Conservation (phyloP, 371 early-diverging fungal species). For the Choanephora cucurbitarum region DNA sequence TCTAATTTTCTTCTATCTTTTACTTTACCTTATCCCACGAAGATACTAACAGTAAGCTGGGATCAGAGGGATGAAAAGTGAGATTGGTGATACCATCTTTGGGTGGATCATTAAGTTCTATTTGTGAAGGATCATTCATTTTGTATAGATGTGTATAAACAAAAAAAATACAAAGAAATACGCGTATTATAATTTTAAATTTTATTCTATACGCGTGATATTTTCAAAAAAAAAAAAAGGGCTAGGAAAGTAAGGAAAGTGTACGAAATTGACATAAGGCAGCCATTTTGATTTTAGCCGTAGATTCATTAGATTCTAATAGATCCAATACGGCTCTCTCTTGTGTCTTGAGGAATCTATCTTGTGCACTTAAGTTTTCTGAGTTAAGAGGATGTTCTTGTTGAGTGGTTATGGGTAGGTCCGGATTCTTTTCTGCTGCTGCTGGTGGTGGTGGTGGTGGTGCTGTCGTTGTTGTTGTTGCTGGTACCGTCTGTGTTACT, state of each 20-base stretch:
- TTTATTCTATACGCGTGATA: not conserved
- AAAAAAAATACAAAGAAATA: slow-evolving; percentile 4
- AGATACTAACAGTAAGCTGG: slow-evolving; percentile 68
- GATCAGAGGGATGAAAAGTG: slow-evolving; percentile 66
- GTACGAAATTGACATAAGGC: not conserved
- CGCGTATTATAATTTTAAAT: slow-evolving; percentile 1
- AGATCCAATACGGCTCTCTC: not conserved
- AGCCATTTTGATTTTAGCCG: not conserved
- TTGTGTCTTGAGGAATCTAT: not conserved
- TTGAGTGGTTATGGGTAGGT: too few relatives aligned
- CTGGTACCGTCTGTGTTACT: too few relatives aligned
- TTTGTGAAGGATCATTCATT: slow-evolving; percentile 45
- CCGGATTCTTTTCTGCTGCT: too few relatives aligned
- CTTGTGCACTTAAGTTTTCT: too few relatives aligned
- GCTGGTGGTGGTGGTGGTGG: too few relatives aligned
- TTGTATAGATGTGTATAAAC: not conserved
- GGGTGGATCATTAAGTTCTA: slow-evolving; percentile 82
- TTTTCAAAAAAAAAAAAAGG: slow-evolving; percentile 4
- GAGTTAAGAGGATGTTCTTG: too few relatives aligned
- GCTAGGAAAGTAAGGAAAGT: not conserved
- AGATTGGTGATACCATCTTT: slow-evolving; percentile 83
- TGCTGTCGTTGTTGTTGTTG: too few relatives aligned
- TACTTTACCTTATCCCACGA: slow-evolving; percentile 87
- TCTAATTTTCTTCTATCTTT: not conserved
- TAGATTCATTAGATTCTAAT: not conserved